These are phyloP conservation scores for Piromyces sp. DNA, from an alignment of 192 early-diverging fungal species.

Conservation along the genomic window DNA sequence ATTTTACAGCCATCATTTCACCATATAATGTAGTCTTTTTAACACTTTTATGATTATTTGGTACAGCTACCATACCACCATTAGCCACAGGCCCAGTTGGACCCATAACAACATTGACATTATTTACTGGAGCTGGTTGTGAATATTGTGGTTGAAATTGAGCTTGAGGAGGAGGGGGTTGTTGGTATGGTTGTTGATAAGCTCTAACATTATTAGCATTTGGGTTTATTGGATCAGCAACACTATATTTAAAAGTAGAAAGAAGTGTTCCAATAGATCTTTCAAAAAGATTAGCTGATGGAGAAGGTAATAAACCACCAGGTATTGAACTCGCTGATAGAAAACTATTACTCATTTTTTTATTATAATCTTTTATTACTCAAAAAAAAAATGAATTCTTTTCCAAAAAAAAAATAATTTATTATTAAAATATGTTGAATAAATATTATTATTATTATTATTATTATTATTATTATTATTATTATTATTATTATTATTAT, in stretches of 20 bases:
- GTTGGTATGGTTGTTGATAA: neutral
- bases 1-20: neutral
- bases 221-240: neutral
- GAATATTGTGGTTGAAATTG: neutral
- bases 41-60: neutral
- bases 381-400: no score
- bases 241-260: neutral
- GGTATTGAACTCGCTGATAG: neutral
- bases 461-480: no score
- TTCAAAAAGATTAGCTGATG: neutral
- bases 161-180: neutral
- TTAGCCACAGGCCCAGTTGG: neutral
- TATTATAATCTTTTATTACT: neutral
- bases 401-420: no score
- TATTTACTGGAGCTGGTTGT: neutral
- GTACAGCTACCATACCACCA: neutral
- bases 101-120: neutral
- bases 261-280: neutral
- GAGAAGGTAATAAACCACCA: neutral
- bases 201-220: neutral
- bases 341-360: neutral
- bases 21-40: neutral
- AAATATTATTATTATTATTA: no score
- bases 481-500: no score
- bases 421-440: no score